These are phyloP conservation scores for Licmophora abbreviata DNA, from an alignment of 108 stramenopile species.

Conservation along the genomic window DNA sequence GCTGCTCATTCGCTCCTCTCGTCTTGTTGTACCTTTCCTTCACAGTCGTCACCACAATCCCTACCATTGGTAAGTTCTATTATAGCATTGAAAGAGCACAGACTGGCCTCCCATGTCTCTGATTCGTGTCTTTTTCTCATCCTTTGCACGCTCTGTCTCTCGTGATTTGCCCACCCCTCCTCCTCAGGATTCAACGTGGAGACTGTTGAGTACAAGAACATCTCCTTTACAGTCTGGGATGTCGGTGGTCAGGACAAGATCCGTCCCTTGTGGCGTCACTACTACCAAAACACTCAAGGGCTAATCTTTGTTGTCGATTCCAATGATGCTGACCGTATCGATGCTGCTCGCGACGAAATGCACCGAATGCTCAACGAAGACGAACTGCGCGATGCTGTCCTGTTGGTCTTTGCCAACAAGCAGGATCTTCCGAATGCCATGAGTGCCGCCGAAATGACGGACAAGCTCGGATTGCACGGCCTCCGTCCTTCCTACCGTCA, in stretches of 20 bases:
- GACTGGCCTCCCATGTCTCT: constrained; percentile 1
- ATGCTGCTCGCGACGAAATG: constrained; percentile 97
- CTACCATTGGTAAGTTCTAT: constrained; percentile 84
- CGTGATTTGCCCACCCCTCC: background rate
- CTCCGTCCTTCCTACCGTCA: constrained; percentile 92
- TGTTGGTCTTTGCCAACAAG: constrained; percentile 98
- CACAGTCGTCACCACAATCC: constrained; percentile 97
- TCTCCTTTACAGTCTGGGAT: constrained; percentile 98
- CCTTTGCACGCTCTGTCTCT: background rate
- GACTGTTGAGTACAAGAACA: constrained; percentile 96
- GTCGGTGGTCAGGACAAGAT: constrained; percentile 99
- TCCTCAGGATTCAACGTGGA: constrained; percentile 92
- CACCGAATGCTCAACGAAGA: constrained; percentile 99
- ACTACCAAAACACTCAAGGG: constrained; percentile 99
- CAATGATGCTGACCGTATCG: constrained; percentile 98
- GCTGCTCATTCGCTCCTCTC: background rate
- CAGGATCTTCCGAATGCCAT: constrained; percentile 98
- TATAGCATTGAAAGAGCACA: background rate
- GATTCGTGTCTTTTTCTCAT: background rate
- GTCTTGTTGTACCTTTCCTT: background rate
- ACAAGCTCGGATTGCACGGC: constrained; percentile 95
- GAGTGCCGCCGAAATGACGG: constrained; percentile 98
- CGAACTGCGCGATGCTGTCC: constrained; percentile 92
- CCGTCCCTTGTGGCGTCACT: constrained; percentile 99
- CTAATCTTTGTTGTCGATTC: constrained; percentile 99